Base-by-base conservation (phyloP, 129 eudicot genomes). In the Rutidosis leptorrhynchoides region DNA sequence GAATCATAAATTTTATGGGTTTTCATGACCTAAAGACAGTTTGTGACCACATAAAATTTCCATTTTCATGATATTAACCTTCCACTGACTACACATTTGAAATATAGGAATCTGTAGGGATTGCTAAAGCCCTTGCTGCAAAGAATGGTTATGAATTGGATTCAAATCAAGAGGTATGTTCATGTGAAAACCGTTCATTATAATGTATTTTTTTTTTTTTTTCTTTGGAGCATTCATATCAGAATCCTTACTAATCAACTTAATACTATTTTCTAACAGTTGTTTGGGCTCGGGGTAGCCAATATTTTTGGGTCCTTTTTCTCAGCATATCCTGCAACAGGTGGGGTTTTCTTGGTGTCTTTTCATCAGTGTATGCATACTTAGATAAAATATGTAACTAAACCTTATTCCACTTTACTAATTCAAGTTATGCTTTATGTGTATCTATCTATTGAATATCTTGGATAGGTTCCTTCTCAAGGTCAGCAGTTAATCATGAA, bases 211-310 rank as follows among this genome's bases (percentile, higher is more conserved):
- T 35, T 8, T 55, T 57, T 73, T 62, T 3, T 45, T 40, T 73
- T 62, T 3, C 32, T 40, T 30, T 27, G 17, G 29, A 72, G 72
- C 52, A 42, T 19, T 5, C 22, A 35, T 24, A 30, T 68, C 42
- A 63, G 27, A 53, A 33, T 64, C 23, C 5, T 35, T 52, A 11
- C 40, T 40, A 46, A 85, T 37, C 10, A 9, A 42, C 61, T 59
- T 9, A n/a, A 53, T 54, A 35, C 58, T 54, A 35, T 55, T 74
- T 65, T 73, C 46, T 51, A 32, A 71, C 88, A 94, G 99, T 74
- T 94, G 60, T 89, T 94, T 86, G 99, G 99, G 64, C 99, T 94
- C 74, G 99, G 99, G 9, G 95, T 89, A 62, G 93, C 99, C 28
- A 94, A 94, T 73, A 79, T 94, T 23, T 72, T 59, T 49, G 99